phyloP scores from a whole-genome alignment of 345 rosid species.

The Draba incana region DNA sequence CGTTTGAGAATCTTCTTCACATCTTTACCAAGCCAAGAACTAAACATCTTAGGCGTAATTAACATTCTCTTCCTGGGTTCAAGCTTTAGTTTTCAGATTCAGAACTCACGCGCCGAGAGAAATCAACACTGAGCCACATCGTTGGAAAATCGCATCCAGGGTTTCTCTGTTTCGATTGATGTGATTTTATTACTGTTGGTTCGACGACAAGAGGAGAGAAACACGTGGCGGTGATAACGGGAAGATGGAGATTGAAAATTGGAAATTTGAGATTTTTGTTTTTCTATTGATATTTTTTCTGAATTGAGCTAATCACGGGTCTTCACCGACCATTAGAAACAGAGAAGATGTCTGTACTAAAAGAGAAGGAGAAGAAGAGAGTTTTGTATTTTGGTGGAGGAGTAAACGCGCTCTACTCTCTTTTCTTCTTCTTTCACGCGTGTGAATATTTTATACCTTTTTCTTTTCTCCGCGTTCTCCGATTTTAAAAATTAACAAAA shows the following conservation, averaged over 20 bases:
- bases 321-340: conserved; percentile 35
- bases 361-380: not conserved
- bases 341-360: conserved; percentile 13
- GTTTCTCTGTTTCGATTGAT: not conserved
- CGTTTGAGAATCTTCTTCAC: conserved; percentile 84
- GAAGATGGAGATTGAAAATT: no score
- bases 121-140: conserved; percentile 23
- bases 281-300: not conserved
- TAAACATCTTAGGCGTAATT: conserved; percentile 45
- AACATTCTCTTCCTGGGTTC: conserved; percentile 23
- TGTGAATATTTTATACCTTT: not conserved
- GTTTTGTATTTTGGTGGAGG: not conserved
- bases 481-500: no score
- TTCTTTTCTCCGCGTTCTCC: no score
- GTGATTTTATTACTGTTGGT: not conserved
- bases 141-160: not conserved
- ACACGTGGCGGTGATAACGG: conserved; percentile 44
- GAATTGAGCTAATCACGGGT: conserved; percentile 43
- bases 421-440: conserved; percentile 24
- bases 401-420: conserved; percentile 13
- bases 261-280: not conserved
- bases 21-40: conserved; percentile 54
- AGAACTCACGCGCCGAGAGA: conserved; percentile 10
- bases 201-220: conserved; percentile 10
- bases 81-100: conserved; percentile 18